These are phyloP conservation scores for Pseudocercospora vitis DNA, from an alignment of 2,329 filamentous ascomycete species.

Conservation along the genomic window DNA sequence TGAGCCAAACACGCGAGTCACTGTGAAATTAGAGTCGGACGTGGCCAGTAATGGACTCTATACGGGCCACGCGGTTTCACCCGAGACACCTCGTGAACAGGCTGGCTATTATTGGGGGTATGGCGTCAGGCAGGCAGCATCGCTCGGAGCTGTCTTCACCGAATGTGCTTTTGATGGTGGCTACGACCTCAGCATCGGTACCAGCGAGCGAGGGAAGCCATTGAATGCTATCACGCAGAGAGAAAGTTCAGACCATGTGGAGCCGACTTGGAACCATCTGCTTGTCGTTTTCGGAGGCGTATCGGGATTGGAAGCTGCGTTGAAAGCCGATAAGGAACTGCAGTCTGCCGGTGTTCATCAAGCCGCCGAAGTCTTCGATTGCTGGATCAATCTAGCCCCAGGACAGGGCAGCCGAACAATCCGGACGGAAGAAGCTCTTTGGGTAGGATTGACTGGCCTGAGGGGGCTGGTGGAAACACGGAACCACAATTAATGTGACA, in stretches of 20 bases:
- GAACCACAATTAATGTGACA: background rate
- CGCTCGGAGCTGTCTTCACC: constrained; percentile 72
- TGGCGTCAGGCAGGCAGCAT: constrained; percentile 63
- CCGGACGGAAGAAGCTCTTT: constrained; percentile 78
- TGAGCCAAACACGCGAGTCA: constrained; percentile 70
- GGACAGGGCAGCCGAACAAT: constrained; percentile 81
- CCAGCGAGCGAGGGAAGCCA: constrained; percentile 69
- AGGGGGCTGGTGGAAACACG: constrained; percentile 44
- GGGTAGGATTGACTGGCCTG: constrained; percentile 70
- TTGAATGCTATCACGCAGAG: constrained; percentile 36
- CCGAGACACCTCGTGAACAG: constrained; percentile 68
- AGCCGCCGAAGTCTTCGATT: constrained; percentile 72
- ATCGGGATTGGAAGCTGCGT: constrained; percentile 73
- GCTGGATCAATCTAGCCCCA: constrained; percentile 79
- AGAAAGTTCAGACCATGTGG: constrained; percentile 48
- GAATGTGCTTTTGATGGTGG: constrained; percentile 72
- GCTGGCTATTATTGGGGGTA: constrained; percentile 88
- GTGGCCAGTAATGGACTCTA: constrained; percentile 25
- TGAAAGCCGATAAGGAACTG: constrained; percentile 61
- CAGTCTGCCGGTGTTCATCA: constrained; percentile 63
- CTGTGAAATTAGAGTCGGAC: constrained; percentile 62
- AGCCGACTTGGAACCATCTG: constrained; percentile 59
- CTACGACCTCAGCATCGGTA: constrained; percentile 81
- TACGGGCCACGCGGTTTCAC: constrained; percentile 53
- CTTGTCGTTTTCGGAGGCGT: constrained; percentile 80